phyloP scores from a whole-genome alignment of 2,329 filamentous ascomycete genomes.

The Colletotrichum sidae region DNA sequence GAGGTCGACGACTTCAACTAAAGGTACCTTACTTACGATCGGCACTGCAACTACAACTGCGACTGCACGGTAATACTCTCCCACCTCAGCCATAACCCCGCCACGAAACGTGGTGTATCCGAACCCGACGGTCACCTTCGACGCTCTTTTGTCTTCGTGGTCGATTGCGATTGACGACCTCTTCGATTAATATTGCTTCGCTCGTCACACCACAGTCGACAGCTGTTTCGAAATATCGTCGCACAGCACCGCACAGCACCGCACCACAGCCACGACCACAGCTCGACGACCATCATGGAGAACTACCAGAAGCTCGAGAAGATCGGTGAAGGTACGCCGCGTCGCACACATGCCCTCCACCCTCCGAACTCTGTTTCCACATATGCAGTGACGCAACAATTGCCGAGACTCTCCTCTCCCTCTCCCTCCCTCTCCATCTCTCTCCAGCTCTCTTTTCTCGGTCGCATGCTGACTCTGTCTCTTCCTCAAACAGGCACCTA shows the following conservation, averaged over 20 bases:
- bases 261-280: neutral
- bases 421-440: conserved; percentile 8
- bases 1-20: too few relatives aligned
- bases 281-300: conserved; percentile 71
- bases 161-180: neutral
- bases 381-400: conserved; percentile 11
- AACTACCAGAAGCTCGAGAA: conserved; percentile 98
- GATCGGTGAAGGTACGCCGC: conserved; percentile 85
- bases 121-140: too few relatives aligned
- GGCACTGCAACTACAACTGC: neutral
- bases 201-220: neutral
- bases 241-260: too few relatives aligned
- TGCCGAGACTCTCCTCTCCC: neutral
- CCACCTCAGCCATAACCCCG: neutral
- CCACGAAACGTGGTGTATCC: neutral
- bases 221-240: neutral
- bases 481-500: conserved; percentile 78
- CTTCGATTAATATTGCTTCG: neutral
- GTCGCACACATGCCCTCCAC: neutral
- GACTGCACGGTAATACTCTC: neutral
- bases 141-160: conserved; percentile 3
- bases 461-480: conserved; percentile 2
- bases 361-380: neutral
- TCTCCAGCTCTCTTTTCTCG: neutral
- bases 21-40: too few relatives aligned